phyloP scores from a whole-genome alignment of 257 asterid genomes.

The Solanum rostratum region DNA sequence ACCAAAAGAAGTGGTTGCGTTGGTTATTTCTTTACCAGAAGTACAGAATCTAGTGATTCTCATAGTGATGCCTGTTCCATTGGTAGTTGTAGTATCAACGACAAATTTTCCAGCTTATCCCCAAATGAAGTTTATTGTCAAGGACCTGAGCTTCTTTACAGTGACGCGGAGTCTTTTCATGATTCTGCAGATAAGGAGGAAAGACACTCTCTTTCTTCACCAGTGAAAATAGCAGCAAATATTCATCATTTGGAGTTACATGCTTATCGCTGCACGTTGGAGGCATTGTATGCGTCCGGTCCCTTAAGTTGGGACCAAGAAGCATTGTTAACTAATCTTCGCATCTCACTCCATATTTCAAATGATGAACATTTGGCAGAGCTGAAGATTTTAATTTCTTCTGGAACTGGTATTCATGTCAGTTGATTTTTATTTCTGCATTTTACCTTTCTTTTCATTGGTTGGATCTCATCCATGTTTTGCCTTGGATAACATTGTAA shows the following conservation, averaged over 20 bases:
- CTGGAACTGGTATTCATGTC: slow-evolving; percentile 4
- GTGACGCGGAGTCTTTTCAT: slow-evolving; percentile 34
- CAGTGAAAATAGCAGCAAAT: slow-evolving; percentile 14
- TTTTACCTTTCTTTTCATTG: background rate
- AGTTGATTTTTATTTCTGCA: background rate
- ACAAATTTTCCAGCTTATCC: background rate
- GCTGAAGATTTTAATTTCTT: slow-evolving; percentile 30
- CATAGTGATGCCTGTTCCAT: slow-evolving; percentile 21
- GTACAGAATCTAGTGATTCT: slow-evolving; percentile 7
- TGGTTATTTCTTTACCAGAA: background rate
- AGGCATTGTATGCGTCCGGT: slow-evolving; percentile 40
- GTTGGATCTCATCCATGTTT: background rate
- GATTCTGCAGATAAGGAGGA: slow-evolving; percentile 1
- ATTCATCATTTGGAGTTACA: slow-evolving; percentile 35
- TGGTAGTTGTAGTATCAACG: slow-evolving; percentile 21
- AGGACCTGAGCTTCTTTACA: slow-evolving; percentile 1
- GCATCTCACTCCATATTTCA: slow-evolving; percentile 36
- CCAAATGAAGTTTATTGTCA: background rate
- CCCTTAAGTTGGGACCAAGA: slow-evolving; percentile 46
- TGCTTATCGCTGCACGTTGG: slow-evolving; percentile 38
- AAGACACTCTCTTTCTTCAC: background rate
- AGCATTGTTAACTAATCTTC: slow-evolving; percentile 34
- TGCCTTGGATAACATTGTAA: slow-evolving; percentile 6
- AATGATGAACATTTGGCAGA: slow-evolving; percentile 40
- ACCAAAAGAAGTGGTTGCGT: background rate